Conservation (phyloP, 2,329 filamentous ascomycete genomes). For the Paraconiothyrium sp. region DNA sequence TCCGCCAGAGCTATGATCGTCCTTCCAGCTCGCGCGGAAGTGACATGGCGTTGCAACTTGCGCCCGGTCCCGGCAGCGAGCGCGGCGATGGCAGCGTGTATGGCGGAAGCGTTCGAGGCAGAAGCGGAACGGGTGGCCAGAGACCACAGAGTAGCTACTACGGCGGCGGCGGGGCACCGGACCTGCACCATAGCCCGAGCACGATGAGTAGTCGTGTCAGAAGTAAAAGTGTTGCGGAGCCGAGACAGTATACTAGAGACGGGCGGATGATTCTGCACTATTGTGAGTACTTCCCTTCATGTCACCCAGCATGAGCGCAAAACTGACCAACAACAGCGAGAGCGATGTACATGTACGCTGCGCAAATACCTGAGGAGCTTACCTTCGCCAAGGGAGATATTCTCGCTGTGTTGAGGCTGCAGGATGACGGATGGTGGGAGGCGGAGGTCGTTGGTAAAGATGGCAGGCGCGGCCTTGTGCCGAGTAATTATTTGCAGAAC, state of each 20-base stretch:
- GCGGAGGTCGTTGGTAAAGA: slow-evolving; percentile 82
- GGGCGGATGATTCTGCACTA: slow-evolving; percentile 91
- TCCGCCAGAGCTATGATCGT: slow-evolving; percentile 58
- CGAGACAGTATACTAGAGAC: slow-evolving; percentile 84
- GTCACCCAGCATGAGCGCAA: no score
- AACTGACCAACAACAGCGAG: slow-evolving; percentile 68
- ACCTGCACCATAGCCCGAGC: slow-evolving; percentile 38
- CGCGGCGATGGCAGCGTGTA: slow-evolving; percentile 52
- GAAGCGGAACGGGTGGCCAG: slow-evolving; percentile 31
- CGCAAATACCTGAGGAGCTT: slow-evolving; percentile 94
- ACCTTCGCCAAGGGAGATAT: slow-evolving; percentile 93
- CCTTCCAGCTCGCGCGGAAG: slow-evolving; percentile 57
- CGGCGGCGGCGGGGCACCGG: slow-evolving; percentile 41
- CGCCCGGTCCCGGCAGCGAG: slow-evolving; percentile 49
- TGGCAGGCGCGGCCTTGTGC: slow-evolving; percentile 67
- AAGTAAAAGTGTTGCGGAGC: slow-evolving; percentile 89
- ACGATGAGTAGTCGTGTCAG: slow-evolving; percentile 58
- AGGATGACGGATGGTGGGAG: slow-evolving; percentile 99
- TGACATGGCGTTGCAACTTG: slow-evolving; percentile 58
- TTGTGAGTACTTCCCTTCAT: slow-evolving; percentile 69
- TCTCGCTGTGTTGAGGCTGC: slow-evolving; percentile 84
- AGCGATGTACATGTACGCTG: slow-evolving; percentile 92
- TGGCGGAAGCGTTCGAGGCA: slow-evolving; percentile 51
- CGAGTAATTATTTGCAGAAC: slow-evolving; percentile 72
- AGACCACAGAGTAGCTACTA: slow-evolving; percentile 59